These are phyloP conservation scores for Syzygium aromaticum DNA, from an alignment of 345 rosid genomes.

Conservation along the genomic window DNA sequence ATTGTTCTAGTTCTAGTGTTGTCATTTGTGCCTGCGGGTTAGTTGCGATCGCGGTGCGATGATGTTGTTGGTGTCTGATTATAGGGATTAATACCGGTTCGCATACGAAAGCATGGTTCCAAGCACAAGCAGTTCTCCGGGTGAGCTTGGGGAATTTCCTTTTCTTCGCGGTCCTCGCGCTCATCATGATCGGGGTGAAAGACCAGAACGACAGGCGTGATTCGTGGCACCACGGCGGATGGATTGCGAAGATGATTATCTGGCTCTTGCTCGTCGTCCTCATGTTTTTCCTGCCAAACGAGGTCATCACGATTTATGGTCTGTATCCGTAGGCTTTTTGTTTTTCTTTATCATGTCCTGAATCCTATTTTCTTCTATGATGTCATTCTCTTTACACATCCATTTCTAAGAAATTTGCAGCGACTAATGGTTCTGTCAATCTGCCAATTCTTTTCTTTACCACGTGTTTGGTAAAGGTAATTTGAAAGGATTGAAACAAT, in stretches of 20 bases:
- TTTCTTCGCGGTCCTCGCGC: conserved; percentile 60
- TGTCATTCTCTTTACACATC: background rate
- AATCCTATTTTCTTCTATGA: background rate
- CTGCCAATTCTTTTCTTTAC: background rate
- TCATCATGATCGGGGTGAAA: conserved; percentile 90
- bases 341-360: background rate
- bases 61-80: background rate
- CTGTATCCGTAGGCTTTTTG: conserved; percentile 3
- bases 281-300: conserved; percentile 85
- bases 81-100: conserved; percentile 79
- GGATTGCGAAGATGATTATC: conserved; percentile 77
- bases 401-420: background rate
- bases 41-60: background rate
- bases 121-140: conserved; percentile 88
- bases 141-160: conserved; percentile 89
- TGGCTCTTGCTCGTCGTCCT: conserved; percentile 81
- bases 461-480: background rate
- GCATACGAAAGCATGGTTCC: conserved; percentile 72
- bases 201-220: conserved; percentile 90
- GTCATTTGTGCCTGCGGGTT: background rate
- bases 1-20: background rate
- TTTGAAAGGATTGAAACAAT: background rate
- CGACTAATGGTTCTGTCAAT: no score
- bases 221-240: conserved; percentile 95
- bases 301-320: conserved; percentile 70